These are phyloP conservation scores for Metschnikowia corniflorae DNA, from an alignment of 805 yeast genomes.

Conservation along the genomic window DNA sequence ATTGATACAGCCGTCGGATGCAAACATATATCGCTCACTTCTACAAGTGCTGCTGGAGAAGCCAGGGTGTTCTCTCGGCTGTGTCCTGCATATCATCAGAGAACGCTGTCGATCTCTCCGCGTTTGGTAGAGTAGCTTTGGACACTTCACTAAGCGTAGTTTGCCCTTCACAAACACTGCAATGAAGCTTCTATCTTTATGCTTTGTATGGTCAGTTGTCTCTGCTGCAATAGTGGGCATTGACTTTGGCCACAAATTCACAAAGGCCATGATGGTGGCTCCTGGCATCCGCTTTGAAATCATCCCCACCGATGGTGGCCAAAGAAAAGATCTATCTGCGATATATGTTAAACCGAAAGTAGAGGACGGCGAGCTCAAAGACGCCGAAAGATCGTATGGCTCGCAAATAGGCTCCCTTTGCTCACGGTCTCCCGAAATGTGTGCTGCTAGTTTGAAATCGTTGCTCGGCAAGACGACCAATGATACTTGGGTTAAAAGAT, in stretches of 20 bases:
- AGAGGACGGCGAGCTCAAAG: conserved; percentile 30
- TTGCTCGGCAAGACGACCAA: conserved; percentile 63
- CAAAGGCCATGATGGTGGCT: conserved; percentile 85
- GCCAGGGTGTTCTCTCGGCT: conserved; percentile 13
- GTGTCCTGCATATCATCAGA: conserved; percentile 6
- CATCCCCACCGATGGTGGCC: conserved; percentile 84
- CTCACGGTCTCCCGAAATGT: conserved; percentile 67
- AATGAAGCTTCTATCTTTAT: conserved; percentile 15
- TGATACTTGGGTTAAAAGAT: conserved; percentile 46
- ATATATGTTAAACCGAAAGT: conserved; percentile 51
- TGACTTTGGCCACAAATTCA: conserved; percentile 83
- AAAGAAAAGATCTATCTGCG: conserved; percentile 85
- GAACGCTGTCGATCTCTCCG: conserved; percentile 6
- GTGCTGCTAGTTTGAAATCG: conserved; percentile 65
- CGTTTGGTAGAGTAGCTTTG: conserved; percentile 2
- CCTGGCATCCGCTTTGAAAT: conserved; percentile 88
- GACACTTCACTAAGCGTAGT: background rate
- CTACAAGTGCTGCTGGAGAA: conserved; percentile 2
- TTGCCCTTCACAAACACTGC: conserved; percentile 1
- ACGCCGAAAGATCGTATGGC: conserved; percentile 73
- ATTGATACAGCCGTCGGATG: too few species aligned
- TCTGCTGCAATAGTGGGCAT: conserved; percentile 75
- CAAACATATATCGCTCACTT: too few species aligned
- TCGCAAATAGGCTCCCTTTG: conserved; percentile 66
- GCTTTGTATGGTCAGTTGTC: conserved; percentile 14